Evolutionary conservation across 495 filamentous ascomycete genomes (phyloP).

Genomic region (Penicillium arizonense): DNA sequence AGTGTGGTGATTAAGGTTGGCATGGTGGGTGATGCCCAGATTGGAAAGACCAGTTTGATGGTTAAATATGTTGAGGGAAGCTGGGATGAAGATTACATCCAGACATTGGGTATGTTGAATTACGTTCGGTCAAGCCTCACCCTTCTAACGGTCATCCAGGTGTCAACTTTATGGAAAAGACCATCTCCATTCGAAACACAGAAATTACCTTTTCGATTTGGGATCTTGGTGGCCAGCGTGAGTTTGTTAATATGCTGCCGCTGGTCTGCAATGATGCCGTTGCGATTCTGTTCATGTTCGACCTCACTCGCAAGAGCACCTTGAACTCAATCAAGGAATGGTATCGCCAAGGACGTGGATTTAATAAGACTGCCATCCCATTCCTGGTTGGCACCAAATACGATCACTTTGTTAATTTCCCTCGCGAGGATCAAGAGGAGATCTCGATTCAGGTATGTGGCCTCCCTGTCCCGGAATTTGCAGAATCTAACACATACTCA

Average conservation of each 20-base stretch:
- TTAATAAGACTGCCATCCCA: constrained; percentile 99
- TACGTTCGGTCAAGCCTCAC: background rate
- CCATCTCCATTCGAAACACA: constrained; percentile 98
- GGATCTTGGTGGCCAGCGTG: constrained; percentile 96
- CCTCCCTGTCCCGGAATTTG: background rate
- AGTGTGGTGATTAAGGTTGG: constrained; percentile 99
- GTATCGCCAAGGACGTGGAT: constrained; percentile 96
- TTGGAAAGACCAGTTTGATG: constrained; percentile 98
- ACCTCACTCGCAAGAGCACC: constrained; percentile 95
- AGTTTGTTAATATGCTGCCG: constrained; percentile 99
- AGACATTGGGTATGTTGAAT: constrained; percentile 73
- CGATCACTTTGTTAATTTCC: constrained; percentile 98
- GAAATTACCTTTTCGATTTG: constrained; percentile 99
- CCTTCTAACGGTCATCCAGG: constrained; percentile 38
- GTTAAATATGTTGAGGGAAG: constrained; percentile 99
- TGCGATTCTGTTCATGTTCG: constrained; percentile 99
- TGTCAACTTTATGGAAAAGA: constrained; percentile 99
- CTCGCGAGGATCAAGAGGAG: constrained; percentile 94
- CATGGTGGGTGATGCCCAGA: constrained; percentile 99
- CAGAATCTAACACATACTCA: constrained; percentile 29
- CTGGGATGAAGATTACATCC: constrained; percentile 99
- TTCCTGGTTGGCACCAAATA: constrained; percentile 97
- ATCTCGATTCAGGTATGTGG: constrained; percentile 82
- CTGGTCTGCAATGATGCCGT: constrained; percentile 98
- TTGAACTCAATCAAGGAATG: constrained; percentile 99